A percentile compares a stretch with the other conserved stretches of the same genome.
phyloP scores from a whole-genome alignment of 2,329 filamentous ascomycete genomes.

The Aspergillus caelatus region DNA sequence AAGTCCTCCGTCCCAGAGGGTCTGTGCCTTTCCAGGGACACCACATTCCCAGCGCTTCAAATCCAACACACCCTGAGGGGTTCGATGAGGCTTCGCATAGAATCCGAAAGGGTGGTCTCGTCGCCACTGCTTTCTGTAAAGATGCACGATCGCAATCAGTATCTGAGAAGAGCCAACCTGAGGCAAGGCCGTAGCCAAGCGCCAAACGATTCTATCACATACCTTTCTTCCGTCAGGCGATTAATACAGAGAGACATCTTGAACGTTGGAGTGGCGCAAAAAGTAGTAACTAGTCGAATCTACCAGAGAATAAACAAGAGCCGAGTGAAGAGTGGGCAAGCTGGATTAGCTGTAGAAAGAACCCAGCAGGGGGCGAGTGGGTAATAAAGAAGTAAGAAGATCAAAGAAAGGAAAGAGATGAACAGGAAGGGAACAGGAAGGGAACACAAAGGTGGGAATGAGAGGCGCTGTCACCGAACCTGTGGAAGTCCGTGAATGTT shows the following conservation, averaged over 20 bases:
- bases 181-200: not conserved
- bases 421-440: constrained; percentile 3
- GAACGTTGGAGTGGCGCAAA: constrained; percentile 4
- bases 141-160: constrained; percentile 19
- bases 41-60: constrained; percentile 97
- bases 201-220: constrained; percentile 36
- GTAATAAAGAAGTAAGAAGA: not conserved
- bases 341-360: not conserved
- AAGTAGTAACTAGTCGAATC: not conserved
- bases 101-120: constrained; percentile 97
- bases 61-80: constrained; percentile 77
- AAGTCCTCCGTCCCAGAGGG: constrained; percentile 94
- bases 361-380: not conserved
- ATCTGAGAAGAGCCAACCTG: not conserved
- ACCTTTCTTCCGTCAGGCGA: constrained; percentile 86
- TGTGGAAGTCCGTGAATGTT: constrained; percentile 10
- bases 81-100: constrained; percentile 85
- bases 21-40: constrained; percentile 94
- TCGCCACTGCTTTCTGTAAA: constrained; percentile 88
- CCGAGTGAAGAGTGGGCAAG: not conserved
- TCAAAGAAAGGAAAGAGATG: not conserved
- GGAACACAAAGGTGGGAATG: constrained; percentile 4
- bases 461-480: not conserved
- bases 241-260: constrained; percentile 87
- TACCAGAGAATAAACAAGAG: not conserved